Evolutionary conservation across 345 rosid species (phyloP).

Genomic region (Dovyalis caffra): DNA sequence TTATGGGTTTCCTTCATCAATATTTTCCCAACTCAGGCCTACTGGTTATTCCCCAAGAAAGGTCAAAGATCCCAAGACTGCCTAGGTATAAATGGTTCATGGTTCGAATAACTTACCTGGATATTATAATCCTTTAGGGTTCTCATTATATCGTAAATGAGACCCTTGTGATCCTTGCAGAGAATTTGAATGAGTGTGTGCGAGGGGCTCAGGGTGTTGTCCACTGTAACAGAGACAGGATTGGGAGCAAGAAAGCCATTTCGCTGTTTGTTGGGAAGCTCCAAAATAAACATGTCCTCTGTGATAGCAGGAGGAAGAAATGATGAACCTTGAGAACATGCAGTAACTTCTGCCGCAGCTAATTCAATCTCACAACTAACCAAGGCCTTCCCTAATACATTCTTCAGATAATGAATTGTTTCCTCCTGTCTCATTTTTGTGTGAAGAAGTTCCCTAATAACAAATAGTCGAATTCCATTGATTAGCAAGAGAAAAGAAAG

Average conservation of each 20-base stretch:
- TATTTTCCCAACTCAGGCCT: neutral
- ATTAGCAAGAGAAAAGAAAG: neutral
- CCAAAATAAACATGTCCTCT: slow-evolving; percentile 48
- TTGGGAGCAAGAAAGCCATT: slow-evolving; percentile 38
- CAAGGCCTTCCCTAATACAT: slow-evolving; percentile 47
- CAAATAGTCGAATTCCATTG: neutral
- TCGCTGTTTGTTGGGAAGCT: slow-evolving; percentile 32
- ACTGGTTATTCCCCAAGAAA: neutral
- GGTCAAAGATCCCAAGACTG: neutral
- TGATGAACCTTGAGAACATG: slow-evolving; percentile 55
- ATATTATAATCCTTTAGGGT: slow-evolving; percentile 62
- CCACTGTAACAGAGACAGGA: slow-evolving; percentile 43
- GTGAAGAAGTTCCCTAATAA: slow-evolving; percentile 53
- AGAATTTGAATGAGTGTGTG: slow-evolving; percentile 56
- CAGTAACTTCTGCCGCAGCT: slow-evolving; percentile 49
- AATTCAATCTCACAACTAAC: slow-evolving; percentile 64
- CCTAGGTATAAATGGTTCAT: neutral
- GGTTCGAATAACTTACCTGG: slow-evolving; percentile 39
- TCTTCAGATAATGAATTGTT: slow-evolving; percentile 37
- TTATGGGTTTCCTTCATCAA: neutral
- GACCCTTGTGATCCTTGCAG: slow-evolving; percentile 75
- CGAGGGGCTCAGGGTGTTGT: slow-evolving; percentile 57
- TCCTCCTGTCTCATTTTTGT: slow-evolving; percentile 44
- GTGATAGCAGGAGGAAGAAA: slow-evolving; percentile 58
- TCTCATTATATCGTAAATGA: slow-evolving; percentile 62